Percentiles rank a stretch among this genome's conserved stretches.
These are phyloP conservation scores for Groenewaldozyma tartarivorans DNA, from an alignment of 805 yeast genomes.

Conservation along the genomic window DNA sequence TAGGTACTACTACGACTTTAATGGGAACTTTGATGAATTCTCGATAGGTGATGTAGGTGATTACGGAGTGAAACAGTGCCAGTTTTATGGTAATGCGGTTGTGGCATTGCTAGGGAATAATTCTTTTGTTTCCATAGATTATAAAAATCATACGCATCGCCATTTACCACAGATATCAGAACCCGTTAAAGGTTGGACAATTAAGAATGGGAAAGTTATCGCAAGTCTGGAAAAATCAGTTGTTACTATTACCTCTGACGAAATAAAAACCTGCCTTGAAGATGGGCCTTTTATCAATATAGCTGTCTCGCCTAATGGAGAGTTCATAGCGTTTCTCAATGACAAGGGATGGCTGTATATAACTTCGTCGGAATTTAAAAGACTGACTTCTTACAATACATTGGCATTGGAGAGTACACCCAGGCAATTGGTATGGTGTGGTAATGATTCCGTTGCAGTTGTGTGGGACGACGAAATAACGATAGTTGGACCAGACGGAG, in stretches of 20 bases:
- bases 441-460: constrained; percentile 67
- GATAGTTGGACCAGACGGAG: constrained; percentile 54
- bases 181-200: constrained; percentile 22
- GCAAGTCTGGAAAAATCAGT: constrained; percentile 18
- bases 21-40: constrained; percentile 55
- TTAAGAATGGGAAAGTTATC: constrained; percentile 24
- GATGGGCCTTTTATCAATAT: constrained; percentile 42
- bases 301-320: constrained; percentile 43
- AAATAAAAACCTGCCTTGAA: constrained; percentile 32
- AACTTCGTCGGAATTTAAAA: constrained; percentile 37
- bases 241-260: constrained; percentile 19
- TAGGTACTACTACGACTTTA: constrained; percentile 54
- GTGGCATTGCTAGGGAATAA: constrained; percentile 34
- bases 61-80: constrained; percentile 28
- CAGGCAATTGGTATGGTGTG: constrained; percentile 65
- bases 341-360: constrained; percentile 39
- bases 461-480: constrained; percentile 51
- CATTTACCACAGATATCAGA: constrained; percentile 12
- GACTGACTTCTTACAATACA: constrained; percentile 37
- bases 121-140: constrained; percentile 33
- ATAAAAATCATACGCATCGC: constrained; percentile 28
- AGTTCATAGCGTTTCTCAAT: constrained; percentile 44
- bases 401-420: constrained; percentile 28
- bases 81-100: constrained; percentile 36
- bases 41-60: constrained; percentile 30